Evolutionary conservation across 2,329 filamentous ascomycete genomes (phyloP).

Genomic region (Fusarium burgessii): DNA sequence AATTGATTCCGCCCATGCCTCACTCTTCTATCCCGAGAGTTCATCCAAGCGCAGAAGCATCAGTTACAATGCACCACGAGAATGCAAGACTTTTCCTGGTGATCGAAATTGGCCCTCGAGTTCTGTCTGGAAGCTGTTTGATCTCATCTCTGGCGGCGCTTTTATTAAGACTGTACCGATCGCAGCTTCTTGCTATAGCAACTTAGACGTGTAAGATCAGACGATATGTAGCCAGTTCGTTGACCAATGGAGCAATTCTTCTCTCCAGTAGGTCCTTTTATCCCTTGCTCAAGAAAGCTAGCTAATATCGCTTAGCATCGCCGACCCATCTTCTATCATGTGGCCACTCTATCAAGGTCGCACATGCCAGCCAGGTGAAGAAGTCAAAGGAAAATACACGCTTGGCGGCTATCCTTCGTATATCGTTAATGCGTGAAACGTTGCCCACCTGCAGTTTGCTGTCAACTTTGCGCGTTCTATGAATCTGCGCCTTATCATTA

Average conservation of each 20-base stretch:
- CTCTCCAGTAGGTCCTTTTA: slow-evolving; percentile 29
- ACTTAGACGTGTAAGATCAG: slow-evolving; percentile 40
- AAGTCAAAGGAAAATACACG: slow-evolving; percentile 46
- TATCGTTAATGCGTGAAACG: slow-evolving; percentile 56
- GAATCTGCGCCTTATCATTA: slow-evolving; percentile 61
- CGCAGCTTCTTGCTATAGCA: slow-evolving; percentile 49
- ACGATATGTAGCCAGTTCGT: slow-evolving; percentile 45
- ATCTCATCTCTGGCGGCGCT: slow-evolving; percentile 49
- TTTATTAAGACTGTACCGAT: slow-evolving; percentile 51
- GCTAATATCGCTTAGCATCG: slow-evolving; percentile 35
- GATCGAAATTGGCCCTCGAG: slow-evolving; percentile 48
- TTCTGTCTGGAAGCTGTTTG: slow-evolving; percentile 49
- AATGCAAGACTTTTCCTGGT: slow-evolving; percentile 52
- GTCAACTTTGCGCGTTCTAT: slow-evolving; percentile 59
- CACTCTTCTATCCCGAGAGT: slow-evolving; percentile 19
- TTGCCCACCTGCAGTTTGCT: slow-evolving; percentile 59
- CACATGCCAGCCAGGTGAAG: slow-evolving; percentile 51
- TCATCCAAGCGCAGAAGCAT: not conserved
- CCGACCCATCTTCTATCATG: slow-evolving; percentile 56
- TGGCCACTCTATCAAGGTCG: slow-evolving; percentile 55
- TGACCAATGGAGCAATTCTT: slow-evolving; percentile 45
- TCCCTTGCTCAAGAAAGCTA: too few relatives aligned
- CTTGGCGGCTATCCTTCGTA: slow-evolving; percentile 58
- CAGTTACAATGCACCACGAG: not conserved
- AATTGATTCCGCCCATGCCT: slow-evolving; percentile 14